These are phyloP conservation scores for Fusarium mexicanum DNA, from an alignment of 2,329 filamentous ascomycete genomes.

Conservation along the genomic window DNA sequence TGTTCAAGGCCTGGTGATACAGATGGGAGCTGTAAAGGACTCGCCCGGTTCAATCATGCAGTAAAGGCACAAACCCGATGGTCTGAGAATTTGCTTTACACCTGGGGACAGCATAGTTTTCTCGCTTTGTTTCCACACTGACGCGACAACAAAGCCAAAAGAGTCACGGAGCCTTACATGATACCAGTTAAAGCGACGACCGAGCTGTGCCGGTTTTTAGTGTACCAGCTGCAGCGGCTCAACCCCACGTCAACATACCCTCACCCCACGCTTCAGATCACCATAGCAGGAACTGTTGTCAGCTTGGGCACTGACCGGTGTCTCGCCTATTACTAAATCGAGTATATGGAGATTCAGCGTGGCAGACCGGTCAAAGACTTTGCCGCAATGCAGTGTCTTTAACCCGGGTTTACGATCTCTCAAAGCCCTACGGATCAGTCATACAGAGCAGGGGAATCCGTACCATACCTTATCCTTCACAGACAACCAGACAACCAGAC, in stretches of 20 bases:
- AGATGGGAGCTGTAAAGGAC: neutral
- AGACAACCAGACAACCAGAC: neutral
- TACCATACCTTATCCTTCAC: conserved; percentile 1
- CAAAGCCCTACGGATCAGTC: conserved; percentile 30
- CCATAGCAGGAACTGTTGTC: neutral
- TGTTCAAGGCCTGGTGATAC: neutral
- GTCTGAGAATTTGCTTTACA: neutral
- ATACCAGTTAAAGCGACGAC: neutral
- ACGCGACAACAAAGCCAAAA: conserved; percentile 30
- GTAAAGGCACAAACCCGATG: neutral
- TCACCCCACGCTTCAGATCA: conserved; percentile 6
- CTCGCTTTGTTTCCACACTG: conserved; percentile 25
- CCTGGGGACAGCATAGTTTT: conserved; percentile 5
- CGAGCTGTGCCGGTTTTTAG: conserved; percentile 6
- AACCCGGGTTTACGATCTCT: conserved; percentile 12
- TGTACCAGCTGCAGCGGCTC: neutral
- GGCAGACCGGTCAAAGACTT: conserved; percentile 1
- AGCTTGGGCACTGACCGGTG: conserved; percentile 36
- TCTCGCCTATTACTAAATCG: neutral
- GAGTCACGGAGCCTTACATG: conserved; percentile 2
- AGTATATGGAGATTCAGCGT: conserved; percentile 3
- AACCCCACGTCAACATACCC: conserved; percentile 14
- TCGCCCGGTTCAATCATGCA: neutral
- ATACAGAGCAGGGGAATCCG: conserved; percentile 33
- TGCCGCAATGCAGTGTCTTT: conserved; percentile 24